Base-by-base conservation (phyloP, 2,329 filamentous ascomycete genomes). In the Colletotrichum falcatum region DNA sequence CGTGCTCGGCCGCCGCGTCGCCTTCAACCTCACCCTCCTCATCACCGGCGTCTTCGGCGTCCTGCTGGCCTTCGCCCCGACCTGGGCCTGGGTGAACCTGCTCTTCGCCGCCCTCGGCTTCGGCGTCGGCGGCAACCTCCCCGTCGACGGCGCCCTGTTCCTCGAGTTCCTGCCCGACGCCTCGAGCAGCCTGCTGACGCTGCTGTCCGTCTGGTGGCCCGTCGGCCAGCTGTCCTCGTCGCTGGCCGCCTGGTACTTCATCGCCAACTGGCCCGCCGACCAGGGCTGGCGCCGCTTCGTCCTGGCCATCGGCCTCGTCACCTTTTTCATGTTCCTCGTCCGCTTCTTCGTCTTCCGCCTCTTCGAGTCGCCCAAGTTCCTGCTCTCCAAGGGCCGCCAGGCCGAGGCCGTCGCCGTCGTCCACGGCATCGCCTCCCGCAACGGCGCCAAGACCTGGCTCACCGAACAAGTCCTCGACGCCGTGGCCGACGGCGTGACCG, bases 151-250 rank as follows among this genome's bases (percentile, higher is more conserved):
- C 42, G 92, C 93, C 0, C 83, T 96, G 3, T 96, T 97, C 78
- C 85, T 97, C 46, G 94, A 97, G 77, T 95, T 95, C 74, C 82
- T 97, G 0, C 94, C 94, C 0, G 90, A 91, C 67, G 88, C 90
- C 0, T 91, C 89, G n/a, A 90, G 89, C 72, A 89, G 90, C 39
- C 86, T 96, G 18, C 83, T 96, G 37, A 96, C 93, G 0, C 84
- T 95, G 58, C 84, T 97, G n/a, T 94, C 92, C 8, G 88, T 94
- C 9, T 96, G 93, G 91, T 97, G 94, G 93, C 92, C 94, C 0
- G 82, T 97, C 23, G 94, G 94, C 7, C 93, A 96, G 77, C 85
- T 97, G 9, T 86, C 91, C 66, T 90, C 92, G 1, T 91, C 90
- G 3, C 80, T 92, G 6, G 84, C 93, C 58, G 93, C 91, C 8